Evolutionary conservation across 2,329 filamentous ascomycete species (phyloP).

Genomic region (Pseudocercospora vitis): DNA sequence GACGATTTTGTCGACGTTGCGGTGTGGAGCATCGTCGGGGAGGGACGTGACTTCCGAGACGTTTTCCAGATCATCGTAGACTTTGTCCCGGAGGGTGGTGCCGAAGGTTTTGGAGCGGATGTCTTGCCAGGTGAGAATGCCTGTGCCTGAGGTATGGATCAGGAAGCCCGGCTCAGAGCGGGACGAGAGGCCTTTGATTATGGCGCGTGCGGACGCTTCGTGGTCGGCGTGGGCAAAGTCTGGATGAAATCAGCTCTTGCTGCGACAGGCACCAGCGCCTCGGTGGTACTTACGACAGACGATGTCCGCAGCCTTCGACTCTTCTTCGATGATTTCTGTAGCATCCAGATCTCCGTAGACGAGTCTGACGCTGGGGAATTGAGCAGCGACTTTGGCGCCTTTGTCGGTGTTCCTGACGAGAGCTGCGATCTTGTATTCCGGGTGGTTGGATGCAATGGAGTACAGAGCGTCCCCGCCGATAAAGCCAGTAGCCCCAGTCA

Average conservation of each 20-base stretch:
- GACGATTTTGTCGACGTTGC: slow-evolving; percentile 69
- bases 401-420: slow-evolving; percentile 53
- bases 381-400: slow-evolving; percentile 47
- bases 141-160: slow-evolving; percentile 58
- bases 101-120: slow-evolving; percentile 48
- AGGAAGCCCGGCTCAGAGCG: slow-evolving; percentile 37
- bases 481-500: slow-evolving; percentile 36
- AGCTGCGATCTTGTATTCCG: slow-evolving; percentile 52
- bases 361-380: slow-evolving; percentile 51
- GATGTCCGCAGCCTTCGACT: slow-evolving; percentile 51
- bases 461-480: slow-evolving; percentile 49
- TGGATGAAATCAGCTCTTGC: slow-evolving; percentile 19
- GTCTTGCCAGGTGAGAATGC: slow-evolving; percentile 56
- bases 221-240: slow-evolving; percentile 51
- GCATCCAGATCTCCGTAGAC: slow-evolving; percentile 55
- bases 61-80: slow-evolving; percentile 61
- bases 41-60: slow-evolving; percentile 54
- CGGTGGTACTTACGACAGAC: slow-evolving; percentile 43
- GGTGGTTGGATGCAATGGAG: slow-evolving; percentile 46
- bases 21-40: slow-evolving; percentile 61
- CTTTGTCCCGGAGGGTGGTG: slow-evolving; percentile 45
- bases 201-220: slow-evolving; percentile 46
- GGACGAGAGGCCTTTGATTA: slow-evolving; percentile 51
- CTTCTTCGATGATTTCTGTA: slow-evolving; percentile 45
- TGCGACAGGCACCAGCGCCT: slow-evolving; percentile 24